These are phyloP conservation scores for Brassica hybrid DNA, from an alignment of 441 rosid species.

Conservation along the genomic window DNA sequence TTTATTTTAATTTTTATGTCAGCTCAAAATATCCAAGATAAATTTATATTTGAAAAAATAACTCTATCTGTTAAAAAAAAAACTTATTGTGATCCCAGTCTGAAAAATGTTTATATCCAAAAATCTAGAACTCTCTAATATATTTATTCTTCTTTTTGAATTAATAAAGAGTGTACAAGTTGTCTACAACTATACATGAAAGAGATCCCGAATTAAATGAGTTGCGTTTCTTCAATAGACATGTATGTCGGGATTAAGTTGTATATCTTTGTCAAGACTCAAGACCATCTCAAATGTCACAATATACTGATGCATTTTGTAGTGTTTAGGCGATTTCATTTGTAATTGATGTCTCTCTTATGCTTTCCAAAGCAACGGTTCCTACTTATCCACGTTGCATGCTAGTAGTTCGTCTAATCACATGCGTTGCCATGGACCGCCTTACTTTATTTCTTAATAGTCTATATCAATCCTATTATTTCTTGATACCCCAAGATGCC, in stretches of 20 bases:
- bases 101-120: neutral
- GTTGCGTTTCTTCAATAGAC: constrained; percentile 30
- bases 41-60: neutral
- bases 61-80: neutral
- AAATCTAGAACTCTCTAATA: constrained; percentile 3
- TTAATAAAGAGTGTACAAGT: constrained; percentile 37
- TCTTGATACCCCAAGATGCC: constrained; percentile 33
- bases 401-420: constrained; percentile 39
- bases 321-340: constrained; percentile 1
- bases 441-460: constrained; percentile 35
- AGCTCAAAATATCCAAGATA: constrained; percentile 1
- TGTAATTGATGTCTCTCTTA: constrained; percentile 27
- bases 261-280: constrained; percentile 42
- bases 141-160: neutral
- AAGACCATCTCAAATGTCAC: constrained; percentile 36
- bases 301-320: constrained; percentile 25
- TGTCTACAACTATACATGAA: constrained; percentile 29
- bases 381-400: constrained; percentile 40
- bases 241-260: constrained; percentile 36
- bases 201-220: constrained; percentile 5
- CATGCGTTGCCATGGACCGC: constrained; percentile 40
- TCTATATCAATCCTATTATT: constrained; percentile 30
- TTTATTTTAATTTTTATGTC: neutral
- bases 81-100: neutral
- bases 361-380: constrained; percentile 32